Evolutionary conservation across 1,284 basidiomycete species (phyloP), one percentile per base, ranked within the genome.

Genomic region (Takashimella tepidaria): DNA sequence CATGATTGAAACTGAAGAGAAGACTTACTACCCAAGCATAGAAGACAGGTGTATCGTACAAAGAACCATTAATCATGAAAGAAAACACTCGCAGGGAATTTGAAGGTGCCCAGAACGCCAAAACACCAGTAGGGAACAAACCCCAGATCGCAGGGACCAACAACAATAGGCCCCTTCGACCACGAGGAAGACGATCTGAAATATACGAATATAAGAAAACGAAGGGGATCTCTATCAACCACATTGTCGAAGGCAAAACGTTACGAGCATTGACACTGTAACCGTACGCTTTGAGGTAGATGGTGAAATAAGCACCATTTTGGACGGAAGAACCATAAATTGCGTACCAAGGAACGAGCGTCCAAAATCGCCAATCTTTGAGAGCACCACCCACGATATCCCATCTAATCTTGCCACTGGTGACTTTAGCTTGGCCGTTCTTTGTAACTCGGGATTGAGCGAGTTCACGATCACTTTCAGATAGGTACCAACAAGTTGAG

Each of bases 401-500:
- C 31, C 31, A 37, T 8, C 16, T 37, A 16, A 37, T 37, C 31
- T 37, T 37, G n/a, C n/a, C n/a, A 16, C 16, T 37, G 10, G 8
- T 37, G 10, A 37, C 31, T 37, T 8, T 16, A 8, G 31, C 31
- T 16, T 37, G 31, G 31, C 57, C 57, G 42, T 53, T 53, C 3
- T 52, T 27, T 20, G 44, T 42, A 4, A 47, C 45, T 40, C 58
- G 52, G 10, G 20, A 41, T 22, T 45, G 41, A 22, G 58, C 58
- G 24, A 63, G 51, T 5, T 25, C 40, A 12, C 50, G 49, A 20
- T 63, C 55, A 11, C 47, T 52, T 41, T 59, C 53, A 40, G 25
- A 59, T 12, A 63, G 24, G 40, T 53, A 63, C 60, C 60, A 63
- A 11, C 51, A 46, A 41, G 58, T 61, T 46, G 60, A 57, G 40